Conservation (phyloP, 768 basidiomycete species). For the Kockovaella imperatae region DNA sequence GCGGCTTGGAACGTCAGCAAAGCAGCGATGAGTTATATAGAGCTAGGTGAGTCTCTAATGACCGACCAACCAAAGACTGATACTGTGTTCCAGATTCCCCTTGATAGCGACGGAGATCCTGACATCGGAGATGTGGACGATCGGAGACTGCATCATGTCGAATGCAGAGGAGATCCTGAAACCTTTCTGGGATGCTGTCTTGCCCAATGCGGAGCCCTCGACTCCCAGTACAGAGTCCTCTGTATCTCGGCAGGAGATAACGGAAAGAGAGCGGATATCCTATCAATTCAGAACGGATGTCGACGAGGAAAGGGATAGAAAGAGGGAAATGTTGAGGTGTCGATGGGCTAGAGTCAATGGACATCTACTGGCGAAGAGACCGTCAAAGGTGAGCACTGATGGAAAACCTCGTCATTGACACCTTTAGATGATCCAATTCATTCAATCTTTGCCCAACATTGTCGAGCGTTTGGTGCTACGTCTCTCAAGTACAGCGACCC, state of each 20-base stretch:
- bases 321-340: conserved; percentile 72
- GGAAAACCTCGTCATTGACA: background rate
- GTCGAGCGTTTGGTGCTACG: conserved; percentile 75
- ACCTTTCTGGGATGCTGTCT: conserved; percentile 81
- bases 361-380: conserved; percentile 77
- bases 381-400: conserved; percentile 63
- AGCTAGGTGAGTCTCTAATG: conserved; percentile 17
- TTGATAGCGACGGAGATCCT: conserved; percentile 89
- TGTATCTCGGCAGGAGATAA: conserved; percentile 6
- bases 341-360: conserved; percentile 93
- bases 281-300: conserved; percentile 61
- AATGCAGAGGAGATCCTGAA: conserved; percentile 63
- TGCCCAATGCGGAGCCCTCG: conserved; percentile 23
- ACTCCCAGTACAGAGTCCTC: conserved; percentile 6
- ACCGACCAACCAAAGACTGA: background rate
- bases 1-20: conserved; percentile 11
- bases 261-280: conserved; percentile 23
- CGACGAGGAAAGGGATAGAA: conserved; percentile 57
- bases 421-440: conserved; percentile 79
- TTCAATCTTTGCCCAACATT: conserved; percentile 70
- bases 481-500: conserved; percentile 80
- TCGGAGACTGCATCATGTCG: conserved; percentile 78
- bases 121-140: conserved; percentile 90
- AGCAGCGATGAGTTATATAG: conserved; percentile 16
- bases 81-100: conserved; percentile 60